Evolutionary conservation across 352 stramenopile species (phyloP).

Genomic region (Globisporangium cystogenes): DNA sequence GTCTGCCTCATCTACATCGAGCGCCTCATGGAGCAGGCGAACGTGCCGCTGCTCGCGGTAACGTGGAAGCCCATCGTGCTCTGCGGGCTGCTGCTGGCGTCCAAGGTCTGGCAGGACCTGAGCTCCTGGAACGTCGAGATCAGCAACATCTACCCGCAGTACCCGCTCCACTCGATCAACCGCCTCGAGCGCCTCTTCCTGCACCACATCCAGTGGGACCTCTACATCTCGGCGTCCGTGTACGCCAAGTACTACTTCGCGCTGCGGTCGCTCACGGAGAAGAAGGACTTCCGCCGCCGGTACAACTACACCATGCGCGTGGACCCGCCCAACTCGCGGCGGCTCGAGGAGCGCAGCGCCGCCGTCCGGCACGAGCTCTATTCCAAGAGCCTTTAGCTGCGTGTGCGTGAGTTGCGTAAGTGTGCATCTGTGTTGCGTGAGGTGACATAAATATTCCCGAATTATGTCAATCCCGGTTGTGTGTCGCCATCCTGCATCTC

Average conservation of each 20-base stretch:
- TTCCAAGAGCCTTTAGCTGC: constrained; percentile 80
- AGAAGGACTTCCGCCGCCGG: constrained; percentile 85
- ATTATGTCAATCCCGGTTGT: too few relatives aligned
- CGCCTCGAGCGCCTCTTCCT: constrained; percentile 95
- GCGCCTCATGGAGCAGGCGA: constrained; percentile 96
- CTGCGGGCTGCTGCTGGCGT: constrained; percentile 95
- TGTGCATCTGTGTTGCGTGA: too few relatives aligned
- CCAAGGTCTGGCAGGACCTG: constrained; percentile 99
- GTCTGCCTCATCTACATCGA: constrained; percentile 99
- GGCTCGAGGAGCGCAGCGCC: constrained; percentile 79
- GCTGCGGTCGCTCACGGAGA: constrained; percentile 89
- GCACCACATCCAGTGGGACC: constrained; percentile 97
- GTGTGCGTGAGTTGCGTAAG: too few relatives aligned
- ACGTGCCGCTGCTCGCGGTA: constrained; percentile 92
- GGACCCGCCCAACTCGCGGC: constrained; percentile 80
- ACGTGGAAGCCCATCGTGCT: constrained; percentile 99
- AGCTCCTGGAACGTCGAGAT: constrained; percentile 98
- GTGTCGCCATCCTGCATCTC: too few relatives aligned
- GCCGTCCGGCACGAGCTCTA: constrained; percentile 81
- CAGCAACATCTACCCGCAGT: constrained; percentile 97
- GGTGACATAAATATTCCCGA: too few relatives aligned
- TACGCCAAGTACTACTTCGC: constrained; percentile 99
- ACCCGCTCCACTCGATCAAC: constrained; percentile 97
- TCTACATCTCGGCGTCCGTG: constrained; percentile 94
- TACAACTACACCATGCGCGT: constrained; percentile 90